Evolutionary conservation across 306 rosid genomes (phyloP).

Genomic region (Geum urbanum): DNA sequence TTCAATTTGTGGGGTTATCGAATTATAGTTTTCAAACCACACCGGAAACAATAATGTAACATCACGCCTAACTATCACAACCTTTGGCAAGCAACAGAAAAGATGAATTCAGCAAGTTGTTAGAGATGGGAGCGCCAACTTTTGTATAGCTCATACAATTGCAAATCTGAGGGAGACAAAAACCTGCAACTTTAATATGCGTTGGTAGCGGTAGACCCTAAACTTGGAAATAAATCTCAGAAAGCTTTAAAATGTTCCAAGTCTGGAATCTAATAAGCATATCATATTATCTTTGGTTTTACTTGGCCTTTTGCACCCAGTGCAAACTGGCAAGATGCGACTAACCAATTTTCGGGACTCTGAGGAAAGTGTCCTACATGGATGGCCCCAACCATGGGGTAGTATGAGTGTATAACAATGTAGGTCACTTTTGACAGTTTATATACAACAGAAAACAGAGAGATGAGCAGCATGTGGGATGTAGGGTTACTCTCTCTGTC

Average conservation of each 20-base stretch:
- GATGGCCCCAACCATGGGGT: conserved; percentile 18
- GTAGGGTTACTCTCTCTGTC: conserved; percentile 16
- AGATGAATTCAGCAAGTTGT: background rate
- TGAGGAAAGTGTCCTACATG: conserved; percentile 18
- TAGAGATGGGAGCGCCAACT: background rate
- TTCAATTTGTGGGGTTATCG: no score
- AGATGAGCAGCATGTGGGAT: conserved; percentile 35
- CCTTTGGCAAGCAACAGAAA: background rate
- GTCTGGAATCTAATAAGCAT: conserved; percentile 8
- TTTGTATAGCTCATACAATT: background rate
- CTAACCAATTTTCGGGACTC: conserved; percentile 21
- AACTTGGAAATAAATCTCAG: conserved; percentile 9
- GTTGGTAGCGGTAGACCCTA: conserved; percentile 16
- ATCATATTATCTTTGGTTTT: background rate
- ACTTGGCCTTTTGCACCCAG: conserved; percentile 12
- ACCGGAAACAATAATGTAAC: no score
- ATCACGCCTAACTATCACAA: no score
- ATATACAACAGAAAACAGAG: conserved; percentile 7
- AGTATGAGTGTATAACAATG: conserved; percentile 9
- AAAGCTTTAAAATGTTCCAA: conserved; percentile 12
- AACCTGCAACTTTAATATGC: conserved; percentile 27
- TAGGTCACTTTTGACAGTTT: conserved; percentile 7
- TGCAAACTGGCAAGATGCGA: conserved; percentile 26
- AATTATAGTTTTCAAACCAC: no score
- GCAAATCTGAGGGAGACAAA: conserved; percentile 16